These are phyloP conservation scores for Anaeramoeba ignava DNA, from an alignment of 78 protist species.

Conservation along the genomic window DNA sequence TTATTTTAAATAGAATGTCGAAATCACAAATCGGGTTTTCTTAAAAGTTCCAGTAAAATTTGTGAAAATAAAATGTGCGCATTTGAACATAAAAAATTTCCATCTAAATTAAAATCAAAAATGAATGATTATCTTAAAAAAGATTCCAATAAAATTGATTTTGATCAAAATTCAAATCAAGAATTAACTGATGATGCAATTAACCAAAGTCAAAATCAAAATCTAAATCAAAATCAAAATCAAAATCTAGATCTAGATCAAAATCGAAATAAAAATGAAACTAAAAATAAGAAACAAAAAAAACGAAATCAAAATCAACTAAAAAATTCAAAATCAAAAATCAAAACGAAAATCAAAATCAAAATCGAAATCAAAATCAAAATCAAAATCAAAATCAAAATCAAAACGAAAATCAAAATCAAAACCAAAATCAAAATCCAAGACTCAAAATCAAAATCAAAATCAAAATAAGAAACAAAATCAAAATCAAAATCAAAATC, in stretches of 20 bases:
- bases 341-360: not conserved
- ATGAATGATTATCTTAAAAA: no score
- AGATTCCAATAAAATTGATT: no score
- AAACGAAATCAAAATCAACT: not conserved
- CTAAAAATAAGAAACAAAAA: not conserved
- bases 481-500: not conserved
- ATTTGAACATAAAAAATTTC: no score
- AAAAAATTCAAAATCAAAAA: not conserved
- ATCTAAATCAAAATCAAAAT: not conserved
- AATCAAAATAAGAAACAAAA: not conserved
- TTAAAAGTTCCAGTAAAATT: no score
- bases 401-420: not conserved
- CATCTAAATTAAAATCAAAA: no score
- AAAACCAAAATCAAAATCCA: not conserved
- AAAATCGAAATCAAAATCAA: not conserved
- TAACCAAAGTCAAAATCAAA: not conserved
- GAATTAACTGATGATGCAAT: not conserved
- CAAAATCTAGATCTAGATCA: not conserved
- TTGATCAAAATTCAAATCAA: not conserved
- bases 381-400: not conserved
- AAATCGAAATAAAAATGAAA: not conserved
- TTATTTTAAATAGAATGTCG: no score
- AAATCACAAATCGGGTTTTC: no score
- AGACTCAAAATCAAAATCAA: not conserved
- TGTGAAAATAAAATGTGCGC: no score